These are phyloP conservation scores for Tetrahymena thermophila DNA, from an alignment of 73 alveolate species.

Conservation along the genomic window DNA sequence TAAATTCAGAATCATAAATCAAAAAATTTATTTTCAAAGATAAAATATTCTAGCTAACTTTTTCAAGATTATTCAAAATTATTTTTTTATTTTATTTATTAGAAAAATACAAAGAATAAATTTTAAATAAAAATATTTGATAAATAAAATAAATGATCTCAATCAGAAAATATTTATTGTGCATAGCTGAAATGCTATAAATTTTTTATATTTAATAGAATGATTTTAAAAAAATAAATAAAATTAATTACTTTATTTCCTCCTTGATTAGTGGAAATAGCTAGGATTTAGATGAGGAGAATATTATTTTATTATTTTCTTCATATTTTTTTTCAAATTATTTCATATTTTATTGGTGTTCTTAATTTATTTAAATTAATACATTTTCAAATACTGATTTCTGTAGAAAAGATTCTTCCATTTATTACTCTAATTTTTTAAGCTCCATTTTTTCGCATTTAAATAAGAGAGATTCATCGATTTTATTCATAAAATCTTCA, in stretches of 20 bases:
- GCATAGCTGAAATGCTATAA: too few relatives aligned
- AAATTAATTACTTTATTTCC: neutral
- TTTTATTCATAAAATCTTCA: neutral
- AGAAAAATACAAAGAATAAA: too few relatives aligned
- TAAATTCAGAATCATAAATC: too few relatives aligned
- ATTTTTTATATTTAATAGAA: too few relatives aligned
- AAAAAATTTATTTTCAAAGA: too few relatives aligned
- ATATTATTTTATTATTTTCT: neutral
- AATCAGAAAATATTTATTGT: too few relatives aligned
- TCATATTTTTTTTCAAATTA: neutral
- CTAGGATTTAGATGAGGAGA: neutral
- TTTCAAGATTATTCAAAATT: too few relatives aligned
- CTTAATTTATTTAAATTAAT: neutral
- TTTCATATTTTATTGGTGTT: neutral
- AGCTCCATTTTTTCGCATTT: neutral
- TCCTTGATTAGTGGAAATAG: neutral
- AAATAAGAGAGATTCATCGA: neutral
- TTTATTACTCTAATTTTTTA: neutral
- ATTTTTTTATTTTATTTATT: too few relatives aligned
- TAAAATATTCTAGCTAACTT: too few relatives aligned
- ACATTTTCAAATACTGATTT: neutral
- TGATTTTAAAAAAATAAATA: too few relatives aligned
- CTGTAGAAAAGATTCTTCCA: neutral
- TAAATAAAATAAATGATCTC: too few relatives aligned
- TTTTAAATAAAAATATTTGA: too few relatives aligned